Percentiles rank a stretch among this genome's conserved stretches.
These are phyloP conservation scores for Flaveria trinervia DNA, from an alignment of 129 eudicot species.

Conservation along the genomic window DNA sequence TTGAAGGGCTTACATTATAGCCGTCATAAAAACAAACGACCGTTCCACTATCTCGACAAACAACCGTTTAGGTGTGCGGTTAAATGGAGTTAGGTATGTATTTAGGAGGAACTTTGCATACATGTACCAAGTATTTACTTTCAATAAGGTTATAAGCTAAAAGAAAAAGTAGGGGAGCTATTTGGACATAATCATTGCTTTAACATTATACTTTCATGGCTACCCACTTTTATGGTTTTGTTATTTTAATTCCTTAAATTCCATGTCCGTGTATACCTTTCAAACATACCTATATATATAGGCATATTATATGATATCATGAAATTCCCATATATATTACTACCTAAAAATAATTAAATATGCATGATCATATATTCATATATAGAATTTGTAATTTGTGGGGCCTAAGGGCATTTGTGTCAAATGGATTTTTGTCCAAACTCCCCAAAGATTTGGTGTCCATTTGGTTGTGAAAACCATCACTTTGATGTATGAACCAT, in stretches of 20 bases:
- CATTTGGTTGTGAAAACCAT: slow-evolving; percentile 37
- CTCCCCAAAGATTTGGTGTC: slow-evolving; percentile 41
- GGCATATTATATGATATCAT: not conserved
- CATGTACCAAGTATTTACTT: slow-evolving; percentile 2
- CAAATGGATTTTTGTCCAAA: slow-evolving; percentile 12
- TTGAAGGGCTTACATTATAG: too few relatives aligned
- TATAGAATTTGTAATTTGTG: slow-evolving; percentile 9
- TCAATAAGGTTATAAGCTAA: slow-evolving; percentile 11
- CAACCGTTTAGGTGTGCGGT: too few relatives aligned
- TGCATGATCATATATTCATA: not conserved
- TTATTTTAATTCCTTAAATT: not conserved
- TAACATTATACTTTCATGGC: slow-evolving; percentile 42
- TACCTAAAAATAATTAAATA: not conserved
- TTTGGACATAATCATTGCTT: slow-evolving; percentile 41
- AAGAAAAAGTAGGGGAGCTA: slow-evolving; percentile 27
- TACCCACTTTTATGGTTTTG: slow-evolving; percentile 18
- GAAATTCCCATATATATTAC: not conserved
- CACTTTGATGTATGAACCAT: slow-evolving; percentile 35
- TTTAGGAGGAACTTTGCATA: not conserved
- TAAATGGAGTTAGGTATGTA: too few relatives aligned
- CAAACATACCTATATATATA: slow-evolving; percentile 14
- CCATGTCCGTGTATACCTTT: slow-evolving; percentile 13
- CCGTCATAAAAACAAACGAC: too few relatives aligned
- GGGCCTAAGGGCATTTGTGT: slow-evolving; percentile 19
- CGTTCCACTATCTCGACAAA: too few relatives aligned